Percentiles rank a stretch among this genome's conserved stretches.
These are phyloP conservation scores for Aspergillus sp. DNA, from an alignment of 2,329 filamentous ascomycete species.

Conservation along the genomic window DNA sequence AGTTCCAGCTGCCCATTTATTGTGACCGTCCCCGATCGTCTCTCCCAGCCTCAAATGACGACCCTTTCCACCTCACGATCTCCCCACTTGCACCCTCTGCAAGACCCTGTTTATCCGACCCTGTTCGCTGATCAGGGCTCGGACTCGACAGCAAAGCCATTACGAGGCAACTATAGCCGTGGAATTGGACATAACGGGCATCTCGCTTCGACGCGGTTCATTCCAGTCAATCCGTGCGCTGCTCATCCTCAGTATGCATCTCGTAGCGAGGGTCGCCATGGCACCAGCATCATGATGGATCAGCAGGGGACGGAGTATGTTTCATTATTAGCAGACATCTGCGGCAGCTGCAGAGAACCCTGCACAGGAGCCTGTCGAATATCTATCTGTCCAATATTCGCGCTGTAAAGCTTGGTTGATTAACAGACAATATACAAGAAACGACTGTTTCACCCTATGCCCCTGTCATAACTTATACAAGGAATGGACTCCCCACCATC, in stretches of 20 bases:
- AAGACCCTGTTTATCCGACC: neutral
- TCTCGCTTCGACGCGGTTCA: no score
- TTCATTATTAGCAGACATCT: neutral
- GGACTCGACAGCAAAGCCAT: neutral
- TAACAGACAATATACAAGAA: no score
- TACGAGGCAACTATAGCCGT: no score
- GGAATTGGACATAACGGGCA: no score
- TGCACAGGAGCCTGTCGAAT: no score
- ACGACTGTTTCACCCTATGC: no score
- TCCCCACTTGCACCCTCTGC: neutral
- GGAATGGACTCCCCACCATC: no score
- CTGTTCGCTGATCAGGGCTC: neutral
- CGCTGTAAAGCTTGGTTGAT: no score
- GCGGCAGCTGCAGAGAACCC: neutral
- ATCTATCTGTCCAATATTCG: no score
- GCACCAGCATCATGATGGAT: neutral
- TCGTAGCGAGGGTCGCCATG: neutral
- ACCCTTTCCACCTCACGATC: neutral
- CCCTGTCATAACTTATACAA: no score
- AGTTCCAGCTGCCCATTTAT: neutral
- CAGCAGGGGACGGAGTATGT: neutral
- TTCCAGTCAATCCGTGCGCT: no score
- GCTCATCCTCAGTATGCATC: no score
- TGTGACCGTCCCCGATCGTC: neutral
- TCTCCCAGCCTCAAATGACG: neutral